Evolutionary conservation across 2,329 filamentous ascomycete species (phyloP).

Genomic region (Blumeria graminis): DNA sequence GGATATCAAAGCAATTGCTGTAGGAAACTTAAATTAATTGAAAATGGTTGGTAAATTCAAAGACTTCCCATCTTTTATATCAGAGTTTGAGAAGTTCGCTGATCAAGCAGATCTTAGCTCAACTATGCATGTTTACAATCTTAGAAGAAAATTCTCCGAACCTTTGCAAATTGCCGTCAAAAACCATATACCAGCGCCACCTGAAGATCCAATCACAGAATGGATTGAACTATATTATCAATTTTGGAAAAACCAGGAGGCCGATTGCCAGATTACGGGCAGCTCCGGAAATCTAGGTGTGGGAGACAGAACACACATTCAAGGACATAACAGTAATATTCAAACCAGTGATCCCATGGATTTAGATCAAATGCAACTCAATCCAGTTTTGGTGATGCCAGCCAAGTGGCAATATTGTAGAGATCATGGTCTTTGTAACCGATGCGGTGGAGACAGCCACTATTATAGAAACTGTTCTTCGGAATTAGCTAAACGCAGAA

Average conservation of each 20-base stretch:
- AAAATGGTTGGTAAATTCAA: slow-evolving; percentile 1
- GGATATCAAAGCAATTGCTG: background rate
- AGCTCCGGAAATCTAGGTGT: background rate
- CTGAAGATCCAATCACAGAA: background rate
- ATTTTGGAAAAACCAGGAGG: background rate
- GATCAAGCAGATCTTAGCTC: background rate
- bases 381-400: background rate
- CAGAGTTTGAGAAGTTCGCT: background rate
- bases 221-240: background rate
- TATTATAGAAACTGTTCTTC: background rate
- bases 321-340: background rate
- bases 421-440: background rate
- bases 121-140: background rate
- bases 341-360: background rate
- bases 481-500: background rate
- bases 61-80: background rate
- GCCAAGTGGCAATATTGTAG: background rate
- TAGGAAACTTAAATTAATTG: background rate
- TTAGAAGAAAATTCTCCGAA: background rate
- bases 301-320: background rate
- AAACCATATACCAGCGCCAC: background rate
- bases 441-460: background rate
- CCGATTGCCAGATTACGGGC: background rate
- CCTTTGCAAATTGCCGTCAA: background rate
- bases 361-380: background rate